Conservation (phyloP, 495 filamentous ascomycete species). For the Xylona heveae region DNA sequence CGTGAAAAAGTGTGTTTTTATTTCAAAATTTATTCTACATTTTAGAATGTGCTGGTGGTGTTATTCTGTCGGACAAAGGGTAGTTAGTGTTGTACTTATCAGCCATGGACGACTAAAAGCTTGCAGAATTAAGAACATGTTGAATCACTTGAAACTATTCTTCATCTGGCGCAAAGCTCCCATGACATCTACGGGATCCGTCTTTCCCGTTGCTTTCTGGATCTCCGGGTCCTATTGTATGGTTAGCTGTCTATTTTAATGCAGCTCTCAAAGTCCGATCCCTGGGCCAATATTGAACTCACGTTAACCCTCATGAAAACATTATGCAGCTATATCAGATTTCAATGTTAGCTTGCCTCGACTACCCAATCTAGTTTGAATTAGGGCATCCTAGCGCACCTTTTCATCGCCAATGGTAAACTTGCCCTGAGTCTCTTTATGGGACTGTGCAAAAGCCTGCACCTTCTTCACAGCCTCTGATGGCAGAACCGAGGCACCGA, state of each 20-base stretch:
- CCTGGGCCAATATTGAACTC: slow-evolving; percentile 22
- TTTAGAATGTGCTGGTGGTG: too few species aligned
- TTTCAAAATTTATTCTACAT: too few species aligned
- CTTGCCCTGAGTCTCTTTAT: slow-evolving; percentile 79
- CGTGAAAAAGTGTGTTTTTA: too few species aligned
- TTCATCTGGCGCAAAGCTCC: slow-evolving; percentile 76
- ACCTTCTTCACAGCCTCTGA: slow-evolving; percentile 59
- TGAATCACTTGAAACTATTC: slow-evolving; percentile 52
- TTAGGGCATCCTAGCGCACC: slow-evolving; percentile 26
- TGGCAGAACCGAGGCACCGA: slow-evolving; percentile 51
- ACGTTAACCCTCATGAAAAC: slow-evolving; percentile 88
- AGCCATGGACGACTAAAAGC: too few species aligned
- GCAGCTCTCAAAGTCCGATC: slow-evolving; percentile 1
- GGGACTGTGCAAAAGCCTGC: slow-evolving; percentile 49
- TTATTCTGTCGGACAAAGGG: too few species aligned
- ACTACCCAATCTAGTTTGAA: too few species aligned
- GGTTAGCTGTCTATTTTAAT: not conserved
- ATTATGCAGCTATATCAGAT: slow-evolving; percentile 52
- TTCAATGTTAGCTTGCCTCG: too few species aligned
- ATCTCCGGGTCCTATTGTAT: slow-evolving; percentile 50
- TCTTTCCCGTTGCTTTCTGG: slow-evolving; percentile 67
- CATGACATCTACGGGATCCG: slow-evolving; percentile 73
- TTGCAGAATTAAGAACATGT: too few species aligned
- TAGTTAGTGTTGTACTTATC: too few species aligned
- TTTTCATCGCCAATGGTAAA: slow-evolving; percentile 98